A percentile compares a stretch with the other conserved stretches of the same genome.
These are phyloP conservation scores for Vanilla planifolia DNA, from an alignment of 106 monocot genomes.

Conservation along the genomic window DNA sequence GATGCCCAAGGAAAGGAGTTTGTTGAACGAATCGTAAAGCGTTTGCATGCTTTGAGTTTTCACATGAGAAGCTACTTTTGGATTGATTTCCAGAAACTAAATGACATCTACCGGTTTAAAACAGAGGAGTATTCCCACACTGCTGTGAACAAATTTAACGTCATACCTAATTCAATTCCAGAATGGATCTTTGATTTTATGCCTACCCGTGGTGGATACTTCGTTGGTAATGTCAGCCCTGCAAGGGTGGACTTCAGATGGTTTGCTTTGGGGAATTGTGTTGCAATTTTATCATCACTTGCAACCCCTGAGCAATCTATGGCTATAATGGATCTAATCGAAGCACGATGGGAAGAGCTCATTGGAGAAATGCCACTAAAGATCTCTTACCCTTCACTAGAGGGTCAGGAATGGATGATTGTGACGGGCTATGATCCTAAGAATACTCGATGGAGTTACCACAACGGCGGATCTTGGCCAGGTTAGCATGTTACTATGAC, in stretches of 20 bases:
- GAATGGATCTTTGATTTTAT: conserved; percentile 53
- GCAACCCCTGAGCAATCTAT: conserved; percentile 45
- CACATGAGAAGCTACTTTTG: conserved; percentile 54
- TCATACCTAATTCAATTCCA: conserved; percentile 41
- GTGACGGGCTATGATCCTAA: conserved; percentile 44
- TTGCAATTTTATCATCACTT: conserved; percentile 48
- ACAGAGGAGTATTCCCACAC: conserved; percentile 54
- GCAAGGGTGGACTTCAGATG: conserved; percentile 51
- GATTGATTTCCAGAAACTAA: conserved; percentile 45
- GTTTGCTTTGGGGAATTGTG: conserved; percentile 44
- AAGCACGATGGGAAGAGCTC: conserved; percentile 46
- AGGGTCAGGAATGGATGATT: conserved; percentile 39
- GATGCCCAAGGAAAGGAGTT: conserved; percentile 44
- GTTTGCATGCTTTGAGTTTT: conserved; percentile 42
- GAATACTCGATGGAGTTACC: conserved; percentile 53
- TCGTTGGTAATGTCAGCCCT: conserved; percentile 46
- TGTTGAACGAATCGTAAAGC: conserved; percentile 39
- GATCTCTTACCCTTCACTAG: conserved; percentile 34
- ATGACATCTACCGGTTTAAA: conserved; percentile 46
- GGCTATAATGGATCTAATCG: conserved; percentile 53
- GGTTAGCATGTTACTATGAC: conserved; percentile 16
- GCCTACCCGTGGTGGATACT: conserved; percentile 43
- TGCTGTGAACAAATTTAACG: conserved; percentile 48
- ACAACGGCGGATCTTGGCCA: conserved; percentile 51
- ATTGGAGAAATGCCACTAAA: conserved; percentile 47